Evolutionary conservation across 257 asterid genomes (phyloP).

Genomic region (Solanum piurae): DNA sequence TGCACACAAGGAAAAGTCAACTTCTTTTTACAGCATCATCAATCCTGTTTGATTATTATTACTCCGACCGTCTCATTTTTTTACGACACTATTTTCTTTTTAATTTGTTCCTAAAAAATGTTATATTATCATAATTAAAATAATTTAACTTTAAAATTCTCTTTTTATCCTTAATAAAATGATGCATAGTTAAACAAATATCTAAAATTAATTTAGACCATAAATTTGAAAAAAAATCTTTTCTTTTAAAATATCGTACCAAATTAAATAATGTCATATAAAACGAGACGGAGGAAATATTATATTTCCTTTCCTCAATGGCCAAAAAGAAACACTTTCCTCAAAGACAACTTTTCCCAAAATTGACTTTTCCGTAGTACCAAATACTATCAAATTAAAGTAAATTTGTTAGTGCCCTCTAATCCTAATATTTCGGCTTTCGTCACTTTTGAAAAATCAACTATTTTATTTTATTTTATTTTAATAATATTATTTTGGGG

Average conservation of each 20-base stretch:
- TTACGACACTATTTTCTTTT: too few species aligned
- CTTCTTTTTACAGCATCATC: neutral
- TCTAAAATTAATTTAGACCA: neutral
- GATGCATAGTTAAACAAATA: neutral
- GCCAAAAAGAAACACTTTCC: neutral
- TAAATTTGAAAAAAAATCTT: too few species aligned
- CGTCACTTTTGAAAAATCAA: constrained; percentile 15
- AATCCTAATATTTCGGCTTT: constrained; percentile 11
- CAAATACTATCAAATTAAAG: constrained; percentile 1
- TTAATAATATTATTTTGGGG: neutral
- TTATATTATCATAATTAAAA: neutral
- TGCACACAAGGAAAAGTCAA: neutral
- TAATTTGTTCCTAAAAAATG: too few species aligned
- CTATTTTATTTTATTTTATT: neutral
- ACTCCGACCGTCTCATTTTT: neutral
- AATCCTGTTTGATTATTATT: neutral
- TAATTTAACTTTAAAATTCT: neutral
- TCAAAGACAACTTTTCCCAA: neutral
- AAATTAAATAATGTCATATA: neutral
- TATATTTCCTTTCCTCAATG: neutral
- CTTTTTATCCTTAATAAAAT: too few species aligned
- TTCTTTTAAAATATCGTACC: too few species aligned
- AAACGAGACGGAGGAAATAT: too few species aligned
- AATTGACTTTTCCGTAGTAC: constrained; percentile 25
- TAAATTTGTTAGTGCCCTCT: neutral